Percentiles rank a stretch among this genome's conserved stretches.
Conservation (phyloP, 805 yeast species). For the Candida odintsovae region DNA sequence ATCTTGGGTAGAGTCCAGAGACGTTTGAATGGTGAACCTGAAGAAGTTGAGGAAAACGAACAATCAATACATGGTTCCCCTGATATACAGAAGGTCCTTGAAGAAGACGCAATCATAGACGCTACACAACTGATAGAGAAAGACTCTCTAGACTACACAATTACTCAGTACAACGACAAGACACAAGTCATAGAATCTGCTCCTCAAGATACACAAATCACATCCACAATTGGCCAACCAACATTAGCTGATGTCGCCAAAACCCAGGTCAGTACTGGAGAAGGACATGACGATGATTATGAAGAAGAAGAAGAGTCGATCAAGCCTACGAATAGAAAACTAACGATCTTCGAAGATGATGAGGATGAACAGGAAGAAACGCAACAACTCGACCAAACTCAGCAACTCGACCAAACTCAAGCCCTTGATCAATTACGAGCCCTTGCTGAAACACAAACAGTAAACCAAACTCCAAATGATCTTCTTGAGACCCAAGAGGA, state of each 20-base stretch:
- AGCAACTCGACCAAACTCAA: background rate
- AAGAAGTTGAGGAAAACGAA: background rate
- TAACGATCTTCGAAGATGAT: background rate
- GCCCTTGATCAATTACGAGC: background rate
- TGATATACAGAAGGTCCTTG: background rate
- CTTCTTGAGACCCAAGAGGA: background rate
- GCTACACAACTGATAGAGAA: background rate
- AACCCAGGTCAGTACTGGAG: background rate
- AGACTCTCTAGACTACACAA: background rate
- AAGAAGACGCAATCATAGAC: background rate
- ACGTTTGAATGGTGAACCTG: constrained; percentile 13
- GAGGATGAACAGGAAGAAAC: constrained; percentile 1
- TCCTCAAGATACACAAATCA: background rate
- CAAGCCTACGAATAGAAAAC: background rate
- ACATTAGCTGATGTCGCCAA: background rate
- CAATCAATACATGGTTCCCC: background rate
- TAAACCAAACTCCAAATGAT: background rate
- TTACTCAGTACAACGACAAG: background rate
- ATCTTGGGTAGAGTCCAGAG: constrained; percentile 13
- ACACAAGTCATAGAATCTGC: background rate
- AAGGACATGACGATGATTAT: too few relatives aligned
- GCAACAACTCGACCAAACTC: background rate
- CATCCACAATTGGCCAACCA: background rate
- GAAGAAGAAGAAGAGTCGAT: background rate
- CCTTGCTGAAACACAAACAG: background rate